A percentile compares a stretch with the other conserved stretches of the same genome.
These are phyloP conservation scores for Trypanosomatidae sp. DNA, from an alignment of 208 protist species.

Conservation along the genomic window DNA sequence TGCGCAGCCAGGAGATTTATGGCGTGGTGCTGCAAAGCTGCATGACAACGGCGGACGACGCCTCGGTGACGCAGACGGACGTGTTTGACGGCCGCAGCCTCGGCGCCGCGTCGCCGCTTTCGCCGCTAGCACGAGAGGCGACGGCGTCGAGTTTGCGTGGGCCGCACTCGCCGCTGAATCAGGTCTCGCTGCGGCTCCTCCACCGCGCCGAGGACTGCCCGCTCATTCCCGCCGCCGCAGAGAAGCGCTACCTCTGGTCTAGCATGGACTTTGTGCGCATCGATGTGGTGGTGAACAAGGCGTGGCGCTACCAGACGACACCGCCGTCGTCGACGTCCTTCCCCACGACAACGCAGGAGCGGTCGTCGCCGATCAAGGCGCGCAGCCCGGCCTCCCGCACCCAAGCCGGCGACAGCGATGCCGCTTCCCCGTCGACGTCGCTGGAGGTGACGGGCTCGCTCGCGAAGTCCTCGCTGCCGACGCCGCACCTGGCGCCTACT, in stretches of 20 bases:
- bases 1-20: slow-evolving; percentile 38
- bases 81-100: slow-evolving; percentile 2
- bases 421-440: slow-evolving; percentile 13
- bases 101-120: slow-evolving; percentile 5
- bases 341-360: slow-evolving; percentile 3
- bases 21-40: slow-evolving; percentile 33
- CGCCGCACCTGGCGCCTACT: slow-evolving; percentile 24
- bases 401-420: slow-evolving; percentile 8
- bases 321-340: background rate
- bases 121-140: slow-evolving; percentile 3
- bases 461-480: slow-evolving; percentile 29
- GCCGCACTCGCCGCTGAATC: slow-evolving; percentile 18
- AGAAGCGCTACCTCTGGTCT: slow-evolving; percentile 24
- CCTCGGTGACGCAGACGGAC: no score
- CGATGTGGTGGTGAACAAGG: slow-evolving; percentile 27
- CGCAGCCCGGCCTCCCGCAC: slow-evolving; percentile 6
- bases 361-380: slow-evolving; percentile 20
- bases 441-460: slow-evolving; percentile 23
- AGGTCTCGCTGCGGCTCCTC: slow-evolving; percentile 22
- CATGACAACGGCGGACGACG: slow-evolving; percentile 15
- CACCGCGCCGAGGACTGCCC: slow-evolving; percentile 17
- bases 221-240: slow-evolving; percentile 2
- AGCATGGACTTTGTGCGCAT: slow-evolving; percentile 39
- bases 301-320: slow-evolving; percentile 23
- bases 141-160: slow-evolving; percentile 6